Base-by-base conservation (phyloP, 1,139 yeast species). In the Candida dubliniensis region DNA sequence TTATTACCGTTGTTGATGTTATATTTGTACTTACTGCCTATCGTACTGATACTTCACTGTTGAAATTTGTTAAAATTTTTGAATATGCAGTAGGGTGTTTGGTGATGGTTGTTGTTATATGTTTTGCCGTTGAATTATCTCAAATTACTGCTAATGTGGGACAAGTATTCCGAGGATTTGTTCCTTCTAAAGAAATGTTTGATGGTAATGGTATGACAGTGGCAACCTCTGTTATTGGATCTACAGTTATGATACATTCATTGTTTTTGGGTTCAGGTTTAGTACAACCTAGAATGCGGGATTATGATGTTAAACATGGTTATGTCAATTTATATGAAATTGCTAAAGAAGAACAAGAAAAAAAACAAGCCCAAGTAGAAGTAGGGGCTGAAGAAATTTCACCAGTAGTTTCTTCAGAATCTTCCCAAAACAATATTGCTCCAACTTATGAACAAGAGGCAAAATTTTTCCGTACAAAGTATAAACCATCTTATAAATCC, bases 181-280 rank as follows among this genome's bases (percentile, higher is more conserved):
- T 77, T 0, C 95, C 96, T 0, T 82, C 89, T 0, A 61, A 64
- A 30, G 76, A 79, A 50, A 77, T 86, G 74, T 76, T 87, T 49
- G 69, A 76, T 40, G 79, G 81, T 9, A 70, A 70, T 44, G 93
- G 95, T 7, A 67, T 87, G 59, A 82, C 87, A 49, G 78, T 83
- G 38, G 87, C 93, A 5, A 83, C 89, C 23, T 85, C 91, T 12
- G 80, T 87, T 53, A 69, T 87, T 38, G 95, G 95, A 31, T 87
- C 90, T 35, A 85, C 93, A 0, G 91, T 85, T 9, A 86, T 86
- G 95, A 91, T 93, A 5, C 93, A 85, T 58, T 82, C 89, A 0
- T 69, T 86, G 46, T 85, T 80, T 54, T 69, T 86, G 46, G 93
- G 93, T 1, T 83, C 90, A 0, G 88, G 88, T 4, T 72, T 86